A percentile compares a stretch with the other conserved stretches of the same genome.
Conservation (phyloP, 2,329 filamentous ascomycete genomes). For the Ophiostoma sp. region DNA sequence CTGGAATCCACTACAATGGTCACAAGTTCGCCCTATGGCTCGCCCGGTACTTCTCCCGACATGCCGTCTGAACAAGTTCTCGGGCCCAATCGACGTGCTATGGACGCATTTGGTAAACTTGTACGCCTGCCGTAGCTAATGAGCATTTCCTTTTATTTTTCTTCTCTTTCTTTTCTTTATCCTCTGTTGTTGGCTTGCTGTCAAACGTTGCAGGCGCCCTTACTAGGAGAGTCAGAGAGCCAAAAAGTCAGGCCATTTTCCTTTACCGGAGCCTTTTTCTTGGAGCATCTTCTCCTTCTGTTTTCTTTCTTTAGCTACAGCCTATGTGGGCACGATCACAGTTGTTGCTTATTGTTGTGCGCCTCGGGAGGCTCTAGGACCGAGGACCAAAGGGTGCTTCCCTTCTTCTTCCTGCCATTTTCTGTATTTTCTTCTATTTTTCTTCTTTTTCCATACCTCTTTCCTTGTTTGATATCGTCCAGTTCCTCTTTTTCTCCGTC, state of each 20-base stretch:
- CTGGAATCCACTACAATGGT: not conserved
- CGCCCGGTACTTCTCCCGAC: not conserved
- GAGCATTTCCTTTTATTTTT: no score
- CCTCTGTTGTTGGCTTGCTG: not conserved
- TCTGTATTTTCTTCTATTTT: not conserved
- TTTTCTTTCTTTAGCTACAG: not conserved
- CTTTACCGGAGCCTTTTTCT: not conserved
- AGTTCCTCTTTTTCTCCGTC: not conserved
- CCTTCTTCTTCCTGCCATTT: not conserved
- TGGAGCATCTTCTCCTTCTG: not conserved
- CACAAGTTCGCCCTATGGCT: not conserved
- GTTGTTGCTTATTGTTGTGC: slow-evolving; percentile 4
- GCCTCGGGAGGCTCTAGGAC: not conserved
- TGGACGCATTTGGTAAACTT: not conserved
- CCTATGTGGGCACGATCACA: not conserved
- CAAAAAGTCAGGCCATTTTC: not conserved
- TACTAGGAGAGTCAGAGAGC: not conserved
- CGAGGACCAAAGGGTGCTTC: not conserved
- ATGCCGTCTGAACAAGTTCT: not conserved
- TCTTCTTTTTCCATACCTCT: not conserved
- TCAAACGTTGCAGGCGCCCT: slow-evolving; percentile 11
- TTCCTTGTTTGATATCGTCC: not conserved
- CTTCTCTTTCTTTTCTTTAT: no score
- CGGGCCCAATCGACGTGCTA: not conserved
- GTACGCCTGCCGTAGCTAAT: not conserved